These are phyloP conservation scores for Clavispora carvajalis DNA, from an alignment of 805 yeast genomes.

Conservation along the genomic window DNA sequence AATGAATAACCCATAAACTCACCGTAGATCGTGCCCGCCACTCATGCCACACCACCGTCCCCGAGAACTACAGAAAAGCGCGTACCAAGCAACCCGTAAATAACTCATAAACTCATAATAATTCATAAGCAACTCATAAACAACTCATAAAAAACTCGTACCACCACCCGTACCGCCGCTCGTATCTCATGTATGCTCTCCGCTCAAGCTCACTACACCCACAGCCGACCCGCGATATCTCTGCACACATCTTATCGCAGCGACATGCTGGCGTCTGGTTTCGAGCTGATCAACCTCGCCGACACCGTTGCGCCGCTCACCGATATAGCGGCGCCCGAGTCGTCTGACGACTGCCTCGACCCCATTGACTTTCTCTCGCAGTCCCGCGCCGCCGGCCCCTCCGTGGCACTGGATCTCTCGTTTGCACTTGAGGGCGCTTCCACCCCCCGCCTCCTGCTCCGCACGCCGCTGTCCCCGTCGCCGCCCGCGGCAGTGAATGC, in stretches of 20 bases:
- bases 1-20: too few species aligned
- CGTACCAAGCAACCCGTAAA: too few species aligned
- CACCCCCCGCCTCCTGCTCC: background rate
- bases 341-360: constrained; percentile 18
- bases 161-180: too few species aligned
- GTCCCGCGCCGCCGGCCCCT: constrained; percentile 2
- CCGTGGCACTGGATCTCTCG: too few species aligned
- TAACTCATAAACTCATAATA: too few species aligned
- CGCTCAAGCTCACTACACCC: too few species aligned
- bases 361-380: constrained; percentile 16
- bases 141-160: too few species aligned
- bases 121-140: too few species aligned
- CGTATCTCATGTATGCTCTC: background rate
- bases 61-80: too few species aligned
- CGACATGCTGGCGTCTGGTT: constrained; percentile 2
- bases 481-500: too few species aligned
- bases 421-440: background rate
- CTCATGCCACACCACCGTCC: too few species aligned
- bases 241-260: background rate
- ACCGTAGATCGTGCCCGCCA: too few species aligned
- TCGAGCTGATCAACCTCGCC: constrained; percentile 15
- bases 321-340: constrained; percentile 5
- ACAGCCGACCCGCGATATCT: background rate
- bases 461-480: background rate
- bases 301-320: constrained; percentile 5